Base-by-base conservation (phyloP, 106 monocot genomes). In the Platanthera guangdongensis region DNA sequence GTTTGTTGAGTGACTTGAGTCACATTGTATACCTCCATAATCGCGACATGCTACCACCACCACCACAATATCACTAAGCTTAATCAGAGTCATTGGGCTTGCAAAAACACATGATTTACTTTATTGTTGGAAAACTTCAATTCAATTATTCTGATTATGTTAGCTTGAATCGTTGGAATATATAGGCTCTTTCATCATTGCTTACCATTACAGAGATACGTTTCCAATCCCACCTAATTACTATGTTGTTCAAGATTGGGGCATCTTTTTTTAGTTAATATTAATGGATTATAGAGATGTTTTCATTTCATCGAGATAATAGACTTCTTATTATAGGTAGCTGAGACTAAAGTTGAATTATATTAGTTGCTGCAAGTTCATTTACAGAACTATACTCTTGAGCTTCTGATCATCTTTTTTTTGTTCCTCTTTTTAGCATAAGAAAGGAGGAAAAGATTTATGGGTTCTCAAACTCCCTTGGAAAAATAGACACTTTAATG, bases 1-100 rank as follows among this genome's bases (percentile, higher is more conserved):
- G 62, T 7, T 65, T 65, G 9, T 65, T 65, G 32, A 65, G 32
- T 65, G n/a, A n/a, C 59, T 65, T 65, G 32, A 65, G 32, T 65
- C 59, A n/a, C 59, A 19, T 21, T 19, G 8, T 60, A 7, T 19
- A 60, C 11, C 59, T 21, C 21, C 21, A 60, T 60, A 6, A 39
- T 39, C 39, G 3, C 1, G 39, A 3, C 39, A 39, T 39, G 39
- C 4, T 10, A 65, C 30, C 28, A 65, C 32, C 64, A 65, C 5
- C 10, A 32, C 11, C 32, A 65, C 32, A 8, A 25, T 4, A 65
- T 25, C 65, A 65, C 32, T 65, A 65, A 3, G 2, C 28, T 18
- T 65, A 60, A 7, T 60, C n/a, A 19, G 8, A 21, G 7, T 60
- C 19, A 2, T 60, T 60, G 59, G 19, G 59, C 7, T 60, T 11